Conservation (phyloP, 148 eudicot genomes). For the Amaranthus hypochondriacus region DNA sequence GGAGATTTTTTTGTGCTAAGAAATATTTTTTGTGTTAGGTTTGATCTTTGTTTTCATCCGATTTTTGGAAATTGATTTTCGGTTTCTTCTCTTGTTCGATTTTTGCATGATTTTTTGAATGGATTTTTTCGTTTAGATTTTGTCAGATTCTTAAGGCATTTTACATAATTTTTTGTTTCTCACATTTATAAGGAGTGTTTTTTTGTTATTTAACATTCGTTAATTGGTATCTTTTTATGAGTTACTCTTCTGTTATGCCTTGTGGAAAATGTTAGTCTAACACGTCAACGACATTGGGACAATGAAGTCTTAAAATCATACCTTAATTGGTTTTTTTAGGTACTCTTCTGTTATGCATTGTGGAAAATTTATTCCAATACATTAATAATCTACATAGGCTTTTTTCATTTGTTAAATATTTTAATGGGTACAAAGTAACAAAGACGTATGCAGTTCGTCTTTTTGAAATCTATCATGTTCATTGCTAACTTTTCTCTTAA, state of each 20-base stretch:
- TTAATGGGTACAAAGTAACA: background rate
- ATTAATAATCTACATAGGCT: background rate
- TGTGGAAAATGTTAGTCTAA: background rate
- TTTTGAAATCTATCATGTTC: background rate
- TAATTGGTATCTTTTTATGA: background rate
- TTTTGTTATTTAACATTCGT: background rate
- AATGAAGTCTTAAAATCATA: background rate
- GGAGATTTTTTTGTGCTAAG: background rate
- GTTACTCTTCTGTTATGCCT: too few relatives aligned
- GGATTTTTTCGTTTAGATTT: too few relatives aligned
- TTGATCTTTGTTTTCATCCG: too few relatives aligned
- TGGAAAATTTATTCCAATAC: background rate
- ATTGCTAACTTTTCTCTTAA: background rate
- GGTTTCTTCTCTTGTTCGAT: too few relatives aligned
- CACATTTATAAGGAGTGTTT: background rate
- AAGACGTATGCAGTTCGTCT: background rate
- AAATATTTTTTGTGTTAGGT: background rate
- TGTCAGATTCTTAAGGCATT: background rate
- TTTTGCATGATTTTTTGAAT: too few relatives aligned
- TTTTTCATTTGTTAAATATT: background rate
- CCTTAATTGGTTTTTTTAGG: background rate
- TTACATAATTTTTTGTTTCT: background rate
- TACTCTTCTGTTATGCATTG: background rate
- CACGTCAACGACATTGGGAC: background rate
- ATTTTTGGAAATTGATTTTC: too few relatives aligned